Evolutionary conservation across 371 early-diverging fungal genomes (phyloP).

Genomic region (Vairimorpha ceranae): DNA sequence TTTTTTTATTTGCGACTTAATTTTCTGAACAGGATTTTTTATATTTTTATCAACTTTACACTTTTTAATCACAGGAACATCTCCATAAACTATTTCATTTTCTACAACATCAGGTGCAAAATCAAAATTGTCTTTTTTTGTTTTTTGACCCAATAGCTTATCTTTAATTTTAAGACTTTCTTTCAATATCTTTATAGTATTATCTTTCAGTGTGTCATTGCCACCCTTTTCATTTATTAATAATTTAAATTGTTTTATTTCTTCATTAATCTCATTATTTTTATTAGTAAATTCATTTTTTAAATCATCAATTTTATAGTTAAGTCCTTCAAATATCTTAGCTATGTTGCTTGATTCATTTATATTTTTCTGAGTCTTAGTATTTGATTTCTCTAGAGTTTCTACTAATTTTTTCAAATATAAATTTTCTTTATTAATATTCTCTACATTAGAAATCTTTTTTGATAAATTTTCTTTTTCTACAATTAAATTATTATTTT

Average conservation of each 20-base stretch:
- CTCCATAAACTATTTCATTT: background rate
- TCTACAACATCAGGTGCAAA: background rate
- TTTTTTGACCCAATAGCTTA: constrained; percentile 1
- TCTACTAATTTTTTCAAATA: constrained; percentile 49
- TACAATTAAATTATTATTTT: constrained; percentile 19
- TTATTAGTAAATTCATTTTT: constrained; percentile 49
- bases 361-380: background rate
- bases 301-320: constrained; percentile 34
- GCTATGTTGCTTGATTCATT: background rate
- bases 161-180: constrained; percentile 49
- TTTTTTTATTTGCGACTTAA: too few relatives aligned
- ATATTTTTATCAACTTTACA: too few relatives aligned
- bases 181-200: constrained; percentile 25
- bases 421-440: constrained; percentile 31
- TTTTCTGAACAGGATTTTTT: too few relatives aligned
- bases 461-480: background rate
- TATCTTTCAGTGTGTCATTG: constrained; percentile 27
- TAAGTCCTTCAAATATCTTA: constrained; percentile 28
- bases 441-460: background rate
- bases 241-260: constrained; percentile 30
- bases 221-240: constrained; percentile 11
- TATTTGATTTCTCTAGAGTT: background rate
- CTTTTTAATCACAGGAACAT: too few relatives aligned
- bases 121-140: background rate
- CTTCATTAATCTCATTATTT: constrained; percentile 44